These are phyloP conservation scores for Yarrowia deformans DNA, from an alignment of 805 yeast genomes.

Conservation along the genomic window DNA sequence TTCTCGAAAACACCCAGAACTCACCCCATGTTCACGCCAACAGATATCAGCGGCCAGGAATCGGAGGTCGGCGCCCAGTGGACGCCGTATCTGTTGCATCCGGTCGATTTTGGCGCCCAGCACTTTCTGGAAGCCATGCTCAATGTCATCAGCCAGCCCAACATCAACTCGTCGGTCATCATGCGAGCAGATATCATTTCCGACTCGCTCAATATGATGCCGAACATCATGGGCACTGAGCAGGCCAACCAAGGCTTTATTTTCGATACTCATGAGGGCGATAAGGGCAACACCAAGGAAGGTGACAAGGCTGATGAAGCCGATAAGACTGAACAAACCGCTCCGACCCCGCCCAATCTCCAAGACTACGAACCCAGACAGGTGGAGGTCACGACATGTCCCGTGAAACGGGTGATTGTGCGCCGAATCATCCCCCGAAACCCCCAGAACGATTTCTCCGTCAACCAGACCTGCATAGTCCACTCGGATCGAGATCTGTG, in stretches of 20 bases:
- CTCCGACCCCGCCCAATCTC: constrained; percentile 8
- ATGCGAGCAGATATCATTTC: constrained; percentile 78
- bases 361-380: constrained; percentile 43
- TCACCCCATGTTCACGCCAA: constrained; percentile 40
- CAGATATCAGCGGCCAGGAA: constrained; percentile 51
- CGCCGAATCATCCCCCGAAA: constrained; percentile 91
- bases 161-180: constrained; percentile 89
- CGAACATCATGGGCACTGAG: constrained; percentile 26
- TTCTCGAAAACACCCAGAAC: neutral
- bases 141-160: constrained; percentile 81
- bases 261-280: constrained; percentile 25
- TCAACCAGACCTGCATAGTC: constrained; percentile 83
- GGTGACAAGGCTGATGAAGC: neutral
- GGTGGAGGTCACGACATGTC: constrained; percentile 32
- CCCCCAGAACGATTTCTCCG: constrained; percentile 80
- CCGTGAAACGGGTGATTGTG: constrained; percentile 57
- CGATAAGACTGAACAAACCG: too few species aligned
- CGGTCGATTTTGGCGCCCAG: constrained; percentile 57
- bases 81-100: constrained; percentile 63
- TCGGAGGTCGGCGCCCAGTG: constrained; percentile 66
- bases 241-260: constrained; percentile 22
- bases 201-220: constrained; percentile 40
- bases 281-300: neutral
- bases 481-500: constrained; percentile 41
- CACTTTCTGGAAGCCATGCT: constrained; percentile 81